Evolutionary conservation across 768 basidiomycete genomes (phyloP), one percentile per base, ranked within the genome.

Genomic region (Hemileccinum impolitum): DNA sequence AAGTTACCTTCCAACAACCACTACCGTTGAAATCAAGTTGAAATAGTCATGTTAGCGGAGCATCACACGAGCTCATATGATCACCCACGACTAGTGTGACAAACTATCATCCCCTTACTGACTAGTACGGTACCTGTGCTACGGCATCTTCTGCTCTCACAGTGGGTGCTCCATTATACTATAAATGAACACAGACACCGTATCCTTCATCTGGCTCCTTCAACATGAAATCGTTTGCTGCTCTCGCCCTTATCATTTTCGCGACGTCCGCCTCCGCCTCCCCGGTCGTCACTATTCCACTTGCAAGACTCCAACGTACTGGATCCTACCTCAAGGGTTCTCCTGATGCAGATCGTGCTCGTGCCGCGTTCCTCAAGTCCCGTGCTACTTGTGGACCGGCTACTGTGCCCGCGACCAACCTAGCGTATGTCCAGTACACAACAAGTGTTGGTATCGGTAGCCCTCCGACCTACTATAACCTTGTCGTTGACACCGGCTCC

Each of bases 401-500:
- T 17, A 51, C 52, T 12, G 18, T 52, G 17, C 53, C 57, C 6
- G 48, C 53, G 5, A 47, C 48, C 25, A 53, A 49, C n/a, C 14
- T 46, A 10, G 46, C 13, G 28, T 53, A 55, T 15, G 14, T 23
- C 7, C 50, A 45, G 21, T 65, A 64, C 37, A 58, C 56, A 5
- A 43, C 54, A 3, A 48, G 45, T 4, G 56, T 65, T n/a, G 63
- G 61, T 30, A 57, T 64, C 10, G 60, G 63, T 19, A 41, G 12
- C 34, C 63, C 63, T 3, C 14, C 55, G 8, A 64, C 60, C 1
- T 45, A 64, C 39, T 61, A 62, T 45, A 53, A 54, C 42, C 55
- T 63, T 8, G 35, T 66, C 17, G 48, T 66, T n/a, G 63, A 65
- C 45, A 67, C 65, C 14, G 62, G 61, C 3, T 55, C 54, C 21